A percentile compares a stretch with the other conserved stretches of the same genome.
phyloP scores from a whole-genome alignment of 192 early-diverging fungal genomes.

The Lobosporangium transversale region DNA sequence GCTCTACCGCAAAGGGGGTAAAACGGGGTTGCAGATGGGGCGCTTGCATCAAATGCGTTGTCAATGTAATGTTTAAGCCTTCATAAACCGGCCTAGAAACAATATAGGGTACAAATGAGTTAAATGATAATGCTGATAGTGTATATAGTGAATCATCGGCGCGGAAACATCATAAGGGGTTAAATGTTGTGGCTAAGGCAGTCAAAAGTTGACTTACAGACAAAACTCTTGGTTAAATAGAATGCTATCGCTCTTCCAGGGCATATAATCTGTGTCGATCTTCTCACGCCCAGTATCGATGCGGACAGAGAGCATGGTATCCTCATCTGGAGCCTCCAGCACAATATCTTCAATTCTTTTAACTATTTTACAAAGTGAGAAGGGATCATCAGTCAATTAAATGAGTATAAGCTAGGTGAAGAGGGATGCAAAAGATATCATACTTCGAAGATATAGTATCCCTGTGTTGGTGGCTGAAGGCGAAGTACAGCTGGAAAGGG shows the following conservation, averaged over 20 bases:
- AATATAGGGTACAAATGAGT: too few relatives aligned
- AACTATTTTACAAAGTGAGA: slow-evolving; percentile 9
- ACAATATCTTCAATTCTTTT: slow-evolving; percentile 5
- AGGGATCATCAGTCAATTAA: too few relatives aligned
- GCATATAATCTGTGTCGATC: slow-evolving; percentile 43
- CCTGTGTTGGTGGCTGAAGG: slow-evolving; percentile 17
- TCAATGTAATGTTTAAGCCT: slow-evolving; percentile 12
- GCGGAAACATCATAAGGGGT: too few relatives aligned
- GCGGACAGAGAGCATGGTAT: slow-evolving; percentile 21
- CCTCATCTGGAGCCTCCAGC: slow-evolving; percentile 10
- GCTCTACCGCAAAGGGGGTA: too few relatives aligned
- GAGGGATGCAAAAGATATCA: too few relatives aligned
- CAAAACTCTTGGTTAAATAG: slow-evolving; percentile 46
- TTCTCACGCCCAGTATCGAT: slow-evolving; percentile 40
- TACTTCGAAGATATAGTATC: slow-evolving; percentile 26
- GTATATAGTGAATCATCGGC: too few relatives aligned
- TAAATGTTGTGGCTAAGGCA: too few relatives aligned
- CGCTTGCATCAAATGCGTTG: slow-evolving; percentile 40
- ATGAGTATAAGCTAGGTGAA: neutral
- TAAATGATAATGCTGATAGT: too few relatives aligned
- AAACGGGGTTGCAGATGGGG: slow-evolving; percentile 21
- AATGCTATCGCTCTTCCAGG: slow-evolving; percentile 7
- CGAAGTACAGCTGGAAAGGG: slow-evolving; percentile 18
- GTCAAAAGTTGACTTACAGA: too few relatives aligned
- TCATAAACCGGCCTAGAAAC: slow-evolving; percentile 23